Base-by-base conservation (phyloP, 257 asterid genomes). In the Schizonepeta tenuifolia region DNA sequence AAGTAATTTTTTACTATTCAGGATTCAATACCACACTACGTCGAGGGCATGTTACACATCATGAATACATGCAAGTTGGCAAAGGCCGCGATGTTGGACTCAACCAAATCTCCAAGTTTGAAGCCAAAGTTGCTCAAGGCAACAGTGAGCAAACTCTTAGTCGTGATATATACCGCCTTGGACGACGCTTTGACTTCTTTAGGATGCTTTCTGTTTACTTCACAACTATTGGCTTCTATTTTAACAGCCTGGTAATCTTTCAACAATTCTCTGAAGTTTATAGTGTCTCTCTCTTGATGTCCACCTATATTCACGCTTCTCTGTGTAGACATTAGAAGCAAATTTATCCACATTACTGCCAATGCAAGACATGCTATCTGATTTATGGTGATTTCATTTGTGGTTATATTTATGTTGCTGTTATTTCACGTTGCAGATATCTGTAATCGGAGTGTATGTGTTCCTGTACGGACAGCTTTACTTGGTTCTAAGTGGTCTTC, bases 81-180 rank as follows among this genome's bases (percentile, higher is more conserved):
- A 93, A 93, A 81, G 98, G 97, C 49, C 96, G 99, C 49, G 99
- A 94, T 41, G 99, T 94, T 58, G 99, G 99, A 61, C 91, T 94
- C 17, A 94, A 94, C 80, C 95, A 90, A 75, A 94, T 94, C 26
- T 89, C 99, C 1, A 91, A 91, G 74, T 94, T 86, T 69, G 99
- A 91, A 82, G 99, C 99, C 77, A 91, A 94, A 84, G 90, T 94
- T 31, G 95, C 99, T 43, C 88, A 90, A 60, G 99, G 99, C 9
- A 94, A 91, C 74, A 89, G 99, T 61, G 97, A 94, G 73, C 97
- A 91, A 80, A 89, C 97, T 72, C 80, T 94, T 40, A 94, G 99
- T 71, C 96, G 97, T 5, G 99, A 94, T 68, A 83, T 91, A 58
- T 89, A 86, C 83, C 93, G 97, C 57, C 97, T 89, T 71, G 99